phyloP scores from a whole-genome alignment of 805 yeast species.

The Kazachstania psychrophila region DNA sequence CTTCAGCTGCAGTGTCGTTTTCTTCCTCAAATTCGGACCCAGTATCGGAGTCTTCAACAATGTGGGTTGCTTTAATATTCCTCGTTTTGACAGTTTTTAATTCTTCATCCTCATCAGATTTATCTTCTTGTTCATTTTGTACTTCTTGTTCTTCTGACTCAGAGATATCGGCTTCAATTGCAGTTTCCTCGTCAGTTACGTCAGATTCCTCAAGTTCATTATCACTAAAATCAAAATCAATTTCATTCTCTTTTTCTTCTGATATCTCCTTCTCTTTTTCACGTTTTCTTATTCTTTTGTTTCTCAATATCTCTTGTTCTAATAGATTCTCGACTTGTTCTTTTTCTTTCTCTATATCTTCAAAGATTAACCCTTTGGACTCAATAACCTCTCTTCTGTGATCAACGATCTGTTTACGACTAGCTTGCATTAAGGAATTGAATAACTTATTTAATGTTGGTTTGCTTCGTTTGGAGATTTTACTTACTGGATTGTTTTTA shows the following conservation, averaged over 20 bases:
- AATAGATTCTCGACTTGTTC: constrained; percentile 28
- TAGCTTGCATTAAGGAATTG: constrained; percentile 34
- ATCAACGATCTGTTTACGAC: constrained; percentile 40
- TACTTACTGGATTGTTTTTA: constrained; percentile 12
- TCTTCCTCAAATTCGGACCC: not conserved
- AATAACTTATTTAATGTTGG: constrained; percentile 29
- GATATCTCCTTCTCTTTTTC: constrained; percentile 32
- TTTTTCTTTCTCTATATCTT: constrained; percentile 33
- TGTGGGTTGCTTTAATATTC: constrained; percentile 2
- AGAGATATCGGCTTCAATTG: constrained; percentile 6
- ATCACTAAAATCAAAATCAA: constrained; percentile 15
- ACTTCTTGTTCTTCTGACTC: constrained; percentile 9
- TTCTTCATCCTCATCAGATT: constrained; percentile 24
- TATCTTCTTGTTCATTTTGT: constrained; percentile 18
- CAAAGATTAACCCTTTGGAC: constrained; percentile 37
- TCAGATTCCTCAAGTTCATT: constrained; percentile 16
- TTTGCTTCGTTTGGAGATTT: constrained; percentile 4
- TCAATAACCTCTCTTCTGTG: constrained; percentile 40
- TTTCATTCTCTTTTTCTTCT: constrained; percentile 15
- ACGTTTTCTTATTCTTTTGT: constrained; percentile 35
- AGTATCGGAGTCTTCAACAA: constrained; percentile 2
- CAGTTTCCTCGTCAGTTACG: constrained; percentile 8
- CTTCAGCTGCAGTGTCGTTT: constrained; percentile 6
- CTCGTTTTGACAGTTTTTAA: not conserved
- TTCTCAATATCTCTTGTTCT: constrained; percentile 44